These are phyloP conservation scores for Cercophora newfieldiana DNA, from an alignment of 495 filamentous ascomycete genomes.

Conservation along the genomic window DNA sequence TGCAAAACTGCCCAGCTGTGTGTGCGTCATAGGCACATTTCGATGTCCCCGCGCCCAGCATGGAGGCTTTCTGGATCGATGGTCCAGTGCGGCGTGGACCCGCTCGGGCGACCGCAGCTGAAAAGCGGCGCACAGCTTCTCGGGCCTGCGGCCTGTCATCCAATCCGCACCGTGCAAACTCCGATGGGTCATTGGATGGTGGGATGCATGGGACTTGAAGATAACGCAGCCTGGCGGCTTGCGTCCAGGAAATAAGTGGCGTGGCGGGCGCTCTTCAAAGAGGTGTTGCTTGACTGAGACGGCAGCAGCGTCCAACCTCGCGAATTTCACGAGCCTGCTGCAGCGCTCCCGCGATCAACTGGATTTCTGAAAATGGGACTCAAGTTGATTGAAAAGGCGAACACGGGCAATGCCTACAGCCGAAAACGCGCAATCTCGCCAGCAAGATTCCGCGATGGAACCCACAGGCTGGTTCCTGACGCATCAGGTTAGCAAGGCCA, in stretches of 20 bases:
- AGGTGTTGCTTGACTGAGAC: not conserved
- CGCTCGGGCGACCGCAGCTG: not conserved
- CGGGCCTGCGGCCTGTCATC: not conserved
- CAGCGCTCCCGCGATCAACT: not conserved
- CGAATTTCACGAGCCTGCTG: not conserved
- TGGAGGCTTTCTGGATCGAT: constrained; percentile 9
- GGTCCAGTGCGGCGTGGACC: constrained; percentile 2
- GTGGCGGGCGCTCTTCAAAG: constrained; percentile 1
- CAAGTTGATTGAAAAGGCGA: constrained; percentile 5
- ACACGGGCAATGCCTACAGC: constrained; percentile 11
- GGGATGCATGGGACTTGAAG: not conserved
- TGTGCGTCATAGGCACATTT: constrained; percentile 8
- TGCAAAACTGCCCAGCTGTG: not conserved
- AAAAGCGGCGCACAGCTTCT: not conserved
- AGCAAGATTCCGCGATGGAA: constrained; percentile 18
- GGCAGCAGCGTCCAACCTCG: not conserved
- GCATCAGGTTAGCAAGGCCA: not conserved
- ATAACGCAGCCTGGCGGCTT: not conserved
- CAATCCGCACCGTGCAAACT: not conserved
- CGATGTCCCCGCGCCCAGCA: not conserved
- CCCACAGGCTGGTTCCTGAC: not conserved
- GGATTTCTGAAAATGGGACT: not conserved
- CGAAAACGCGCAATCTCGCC: constrained; percentile 19
- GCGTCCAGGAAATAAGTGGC: constrained; percentile 1
- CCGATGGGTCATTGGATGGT: not conserved